These are phyloP conservation scores for Pseudozyma sp. DNA, from an alignment of 1,284 basidiomycete genomes.

Conservation along the genomic window DNA sequence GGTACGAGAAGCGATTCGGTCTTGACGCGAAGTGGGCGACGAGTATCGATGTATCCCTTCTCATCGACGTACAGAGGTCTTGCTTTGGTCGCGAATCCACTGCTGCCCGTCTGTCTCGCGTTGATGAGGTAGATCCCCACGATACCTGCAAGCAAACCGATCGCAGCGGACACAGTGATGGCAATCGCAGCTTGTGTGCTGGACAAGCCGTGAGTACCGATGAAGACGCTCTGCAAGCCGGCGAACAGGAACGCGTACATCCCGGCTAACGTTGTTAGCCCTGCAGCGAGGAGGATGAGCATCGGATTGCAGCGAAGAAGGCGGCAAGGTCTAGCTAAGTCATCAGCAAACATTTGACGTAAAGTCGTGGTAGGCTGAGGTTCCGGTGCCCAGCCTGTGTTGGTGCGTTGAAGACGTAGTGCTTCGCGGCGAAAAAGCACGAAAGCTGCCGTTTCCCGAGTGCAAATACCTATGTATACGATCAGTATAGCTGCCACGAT, in stretches of 20 bases:
- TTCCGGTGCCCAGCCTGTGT: slow-evolving; percentile 47
- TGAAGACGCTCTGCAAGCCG: slow-evolving; percentile 28
- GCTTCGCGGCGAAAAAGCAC: slow-evolving; percentile 44
- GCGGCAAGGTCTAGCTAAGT: slow-evolving; percentile 25
- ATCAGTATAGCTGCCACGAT: slow-evolving; percentile 39
- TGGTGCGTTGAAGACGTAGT: slow-evolving; percentile 20
- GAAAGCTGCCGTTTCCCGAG: slow-evolving; percentile 32
- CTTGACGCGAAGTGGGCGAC: slow-evolving; percentile 30
- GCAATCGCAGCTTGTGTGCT: slow-evolving; percentile 15
- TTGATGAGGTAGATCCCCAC: slow-evolving; percentile 24
- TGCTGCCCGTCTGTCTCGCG: slow-evolving; percentile 3
- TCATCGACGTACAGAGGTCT: slow-evolving; percentile 52
- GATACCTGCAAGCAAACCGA: slow-evolving; percentile 18
- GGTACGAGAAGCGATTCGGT: slow-evolving; percentile 38
- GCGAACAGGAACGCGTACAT: slow-evolving; percentile 42
- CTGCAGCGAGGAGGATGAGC: slow-evolving; percentile 19
- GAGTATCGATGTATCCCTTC: slow-evolving; percentile 54
- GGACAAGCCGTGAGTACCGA: slow-evolving; percentile 20
- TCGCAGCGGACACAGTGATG: slow-evolving; percentile 23
- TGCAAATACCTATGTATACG: slow-evolving; percentile 31
- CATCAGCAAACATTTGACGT: slow-evolving; percentile 23
- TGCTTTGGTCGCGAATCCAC: slow-evolving; percentile 20
- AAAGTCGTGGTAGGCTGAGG: slow-evolving; percentile 21
- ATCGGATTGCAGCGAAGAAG: slow-evolving; percentile 33
- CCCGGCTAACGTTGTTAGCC: slow-evolving; percentile 18